These are phyloP conservation scores for Alternaria triticina DNA, from an alignment of 2,329 filamentous ascomycete species.

Conservation along the genomic window DNA sequence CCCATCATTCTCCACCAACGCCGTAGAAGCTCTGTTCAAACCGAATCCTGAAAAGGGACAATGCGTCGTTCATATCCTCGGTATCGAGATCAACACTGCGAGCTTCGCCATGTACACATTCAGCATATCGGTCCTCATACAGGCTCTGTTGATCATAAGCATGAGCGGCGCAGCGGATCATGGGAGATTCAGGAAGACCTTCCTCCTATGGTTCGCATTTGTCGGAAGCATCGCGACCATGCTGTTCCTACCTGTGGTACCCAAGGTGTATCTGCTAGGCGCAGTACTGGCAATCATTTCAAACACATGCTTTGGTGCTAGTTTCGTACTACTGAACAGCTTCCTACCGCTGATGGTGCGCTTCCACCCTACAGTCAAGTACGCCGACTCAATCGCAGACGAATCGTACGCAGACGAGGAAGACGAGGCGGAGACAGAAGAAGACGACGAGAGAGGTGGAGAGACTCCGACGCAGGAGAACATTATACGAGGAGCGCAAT, in stretches of 20 bases:
- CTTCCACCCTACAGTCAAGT: constrained; percentile 71
- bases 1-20: constrained; percentile 22
- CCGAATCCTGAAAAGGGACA: constrained; percentile 56
- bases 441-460: constrained; percentile 13
- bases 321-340: constrained; percentile 93
- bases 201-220: constrained; percentile 85
- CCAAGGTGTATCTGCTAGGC: constrained; percentile 78
- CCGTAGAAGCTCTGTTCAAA: constrained; percentile 20
- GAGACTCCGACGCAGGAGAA: constrained; percentile 25
- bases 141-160: constrained; percentile 89
- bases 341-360: constrained; percentile 91
- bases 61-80: constrained; percentile 83
- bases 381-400: constrained; percentile 31
- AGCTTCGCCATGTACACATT: constrained; percentile 99
- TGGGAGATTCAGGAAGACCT: constrained; percentile 82
- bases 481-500: constrained; percentile 32
- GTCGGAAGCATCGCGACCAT: constrained; percentile 83
- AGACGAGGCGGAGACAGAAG: constrained; percentile 32
- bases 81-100: constrained; percentile 89
- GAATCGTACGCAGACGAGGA: constrained; percentile 34
- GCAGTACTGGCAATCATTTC: constrained; percentile 85
- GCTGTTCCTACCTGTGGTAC: constrained; percentile 80
- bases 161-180: constrained; percentile 97
- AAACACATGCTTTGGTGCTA: constrained; percentile 93
- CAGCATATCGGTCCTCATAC: constrained; percentile 86